Conservation (phyloP, 129 eudicot genomes). For the Centrapalus pauciflorus region DNA sequence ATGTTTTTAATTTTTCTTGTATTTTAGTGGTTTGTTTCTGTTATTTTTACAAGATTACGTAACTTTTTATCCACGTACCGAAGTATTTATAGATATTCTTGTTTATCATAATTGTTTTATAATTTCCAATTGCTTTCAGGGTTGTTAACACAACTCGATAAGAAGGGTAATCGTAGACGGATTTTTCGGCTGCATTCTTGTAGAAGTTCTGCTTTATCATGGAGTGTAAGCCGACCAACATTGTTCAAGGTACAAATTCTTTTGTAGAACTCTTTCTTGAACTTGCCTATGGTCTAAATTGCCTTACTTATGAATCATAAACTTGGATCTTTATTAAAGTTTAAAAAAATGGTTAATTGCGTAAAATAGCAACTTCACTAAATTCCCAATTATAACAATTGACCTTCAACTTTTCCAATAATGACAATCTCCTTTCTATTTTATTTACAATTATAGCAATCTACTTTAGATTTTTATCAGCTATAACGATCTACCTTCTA, state of each 20-base stretch:
- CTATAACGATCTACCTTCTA: too few relatives aligned
- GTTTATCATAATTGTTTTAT: not conserved
- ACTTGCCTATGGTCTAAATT: not conserved
- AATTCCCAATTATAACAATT: not conserved
- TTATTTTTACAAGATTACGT: not conserved
- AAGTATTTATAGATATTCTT: not conserved
- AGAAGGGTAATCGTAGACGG: not conserved
- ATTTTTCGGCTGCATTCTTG: not conserved
- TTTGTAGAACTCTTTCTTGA: not conserved
- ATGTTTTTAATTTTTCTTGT: not conserved
- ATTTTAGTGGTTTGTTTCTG: not conserved
- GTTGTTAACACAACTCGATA: not conserved
- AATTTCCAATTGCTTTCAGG: constrained; percentile 8
- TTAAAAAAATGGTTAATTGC: too few relatives aligned
- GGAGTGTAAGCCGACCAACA: constrained; percentile 23
- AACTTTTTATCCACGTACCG: not conserved
- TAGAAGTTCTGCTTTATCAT: constrained; percentile 10
- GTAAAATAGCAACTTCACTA: too few relatives aligned
- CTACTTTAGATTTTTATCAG: too few relatives aligned
- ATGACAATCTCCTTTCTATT: too few relatives aligned
- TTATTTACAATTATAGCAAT: too few relatives aligned
- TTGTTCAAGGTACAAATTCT: constrained; percentile 12
- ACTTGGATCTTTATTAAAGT: not conserved
- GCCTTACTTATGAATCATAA: not conserved
- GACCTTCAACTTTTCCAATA: too few relatives aligned